Conservation (phyloP, 257 asterid genomes). For the Fraxinus quadrangulata region DNA sequence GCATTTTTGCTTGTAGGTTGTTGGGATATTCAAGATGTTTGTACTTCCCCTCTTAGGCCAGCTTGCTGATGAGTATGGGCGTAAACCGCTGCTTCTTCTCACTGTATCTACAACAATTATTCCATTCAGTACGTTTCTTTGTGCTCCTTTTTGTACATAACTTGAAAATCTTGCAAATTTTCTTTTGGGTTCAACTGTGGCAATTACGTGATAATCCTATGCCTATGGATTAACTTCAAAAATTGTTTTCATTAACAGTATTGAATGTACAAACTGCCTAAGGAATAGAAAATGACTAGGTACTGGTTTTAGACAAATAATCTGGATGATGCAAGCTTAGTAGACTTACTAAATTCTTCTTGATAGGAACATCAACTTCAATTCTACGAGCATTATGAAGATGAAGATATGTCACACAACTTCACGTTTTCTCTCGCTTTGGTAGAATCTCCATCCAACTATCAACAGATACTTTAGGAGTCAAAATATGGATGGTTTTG, state of each 20-base stretch:
- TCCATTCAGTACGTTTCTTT: slow-evolving; percentile 69
- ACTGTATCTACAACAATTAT: slow-evolving; percentile 72
- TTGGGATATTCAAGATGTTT: slow-evolving; percentile 86
- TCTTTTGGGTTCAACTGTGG: neutral
- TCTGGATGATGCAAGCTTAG: neutral
- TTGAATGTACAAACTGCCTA: neutral
- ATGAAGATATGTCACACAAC: neutral
- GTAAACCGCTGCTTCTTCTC: slow-evolving; percentile 84
- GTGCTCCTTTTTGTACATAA: neutral
- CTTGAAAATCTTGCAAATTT: neutral
- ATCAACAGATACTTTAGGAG: neutral
- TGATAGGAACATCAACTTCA: neutral
- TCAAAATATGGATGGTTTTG: neutral
- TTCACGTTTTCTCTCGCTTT: neutral
- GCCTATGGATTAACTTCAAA: neutral
- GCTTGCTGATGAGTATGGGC: slow-evolving; percentile 89
- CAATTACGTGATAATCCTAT: neutral
- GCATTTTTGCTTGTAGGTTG: slow-evolving; percentile 50
- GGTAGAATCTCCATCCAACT: neutral
- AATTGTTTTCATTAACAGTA: neutral
- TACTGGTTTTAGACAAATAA: neutral
- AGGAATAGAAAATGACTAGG: neutral
- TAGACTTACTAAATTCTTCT: neutral
- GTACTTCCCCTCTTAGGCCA: slow-evolving; percentile 87
- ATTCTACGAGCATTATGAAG: neutral